These are phyloP conservation scores for Nicotiana noctiflora DNA, from an alignment of 257 asterid species.

Conservation along the genomic window DNA sequence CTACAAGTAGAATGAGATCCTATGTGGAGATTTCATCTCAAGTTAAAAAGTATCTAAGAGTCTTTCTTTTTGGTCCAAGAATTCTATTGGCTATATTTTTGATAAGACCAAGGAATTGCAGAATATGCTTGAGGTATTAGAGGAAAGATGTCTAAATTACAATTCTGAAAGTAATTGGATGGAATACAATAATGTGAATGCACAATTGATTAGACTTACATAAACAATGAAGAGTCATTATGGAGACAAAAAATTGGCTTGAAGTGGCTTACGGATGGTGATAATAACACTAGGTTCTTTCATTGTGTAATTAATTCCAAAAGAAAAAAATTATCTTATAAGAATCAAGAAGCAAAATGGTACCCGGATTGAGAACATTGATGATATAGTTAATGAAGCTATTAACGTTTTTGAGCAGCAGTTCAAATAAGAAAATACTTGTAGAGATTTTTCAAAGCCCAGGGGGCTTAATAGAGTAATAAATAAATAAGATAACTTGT, in stretches of 20 bases:
- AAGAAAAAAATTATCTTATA: not conserved
- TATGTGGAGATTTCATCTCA: not conserved
- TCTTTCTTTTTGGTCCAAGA: not conserved
- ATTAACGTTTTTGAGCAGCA: too few species aligned
- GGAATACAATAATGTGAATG: too few species aligned
- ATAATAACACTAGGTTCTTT: not conserved
- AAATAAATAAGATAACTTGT: too few species aligned
- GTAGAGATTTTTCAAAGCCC: too few species aligned
- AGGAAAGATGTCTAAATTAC: not conserved
- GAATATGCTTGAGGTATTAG: not conserved
- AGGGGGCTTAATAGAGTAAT: too few species aligned
- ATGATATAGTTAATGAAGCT: too few species aligned
- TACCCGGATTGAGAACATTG: not conserved
- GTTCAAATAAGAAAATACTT: too few species aligned
- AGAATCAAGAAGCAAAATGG: not conserved
- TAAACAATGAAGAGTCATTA: too few species aligned
- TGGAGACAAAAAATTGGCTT: too few species aligned
- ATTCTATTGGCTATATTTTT: not conserved
- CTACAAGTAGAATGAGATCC: not conserved
- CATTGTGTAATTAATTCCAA: not conserved
- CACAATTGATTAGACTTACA: too few species aligned
- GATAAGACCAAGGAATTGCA: not conserved
- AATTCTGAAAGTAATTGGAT: too few species aligned
- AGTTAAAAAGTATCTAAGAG: not conserved
- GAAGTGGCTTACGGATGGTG: too few species aligned